Conservation (phyloP, 345 rosid genomes). For the Salix caprea region DNA sequence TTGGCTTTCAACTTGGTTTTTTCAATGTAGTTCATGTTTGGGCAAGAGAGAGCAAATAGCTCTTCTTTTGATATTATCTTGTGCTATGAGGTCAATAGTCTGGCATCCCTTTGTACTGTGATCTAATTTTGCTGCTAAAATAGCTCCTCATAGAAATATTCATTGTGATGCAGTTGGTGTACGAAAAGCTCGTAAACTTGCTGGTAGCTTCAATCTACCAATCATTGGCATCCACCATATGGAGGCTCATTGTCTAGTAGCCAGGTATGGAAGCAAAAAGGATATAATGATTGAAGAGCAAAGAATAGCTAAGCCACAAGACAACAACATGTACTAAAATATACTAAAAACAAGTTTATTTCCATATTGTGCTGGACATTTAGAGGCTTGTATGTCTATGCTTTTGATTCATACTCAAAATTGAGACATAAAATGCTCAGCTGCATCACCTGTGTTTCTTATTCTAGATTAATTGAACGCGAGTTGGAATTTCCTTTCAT, state of each 20-base stretch:
- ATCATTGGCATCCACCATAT: conserved; percentile 83
- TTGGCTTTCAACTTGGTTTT: too few species aligned
- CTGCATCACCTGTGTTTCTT: not conserved
- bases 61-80: too few species aligned
- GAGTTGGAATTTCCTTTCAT: conserved; percentile 87
- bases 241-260: conserved; percentile 97
- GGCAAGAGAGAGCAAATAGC: too few species aligned
- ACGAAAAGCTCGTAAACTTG: conserved; percentile 75
- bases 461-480: conserved; percentile 55
- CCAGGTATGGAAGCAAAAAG: conserved; percentile 44
- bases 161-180: conserved; percentile 69
- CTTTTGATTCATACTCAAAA: not conserved
- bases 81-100: too few species aligned
- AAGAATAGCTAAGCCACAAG: not conserved
- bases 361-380: too few species aligned
- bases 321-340: not conserved
- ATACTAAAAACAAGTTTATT: not conserved
- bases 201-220: conserved; percentile 63
- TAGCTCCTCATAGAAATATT: not conserved
- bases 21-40: too few species aligned
- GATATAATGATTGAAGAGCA: not conserved
- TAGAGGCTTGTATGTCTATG: not conserved
- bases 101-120: not conserved
- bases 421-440: not conserved
- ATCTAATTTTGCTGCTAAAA: not conserved